Conservation (phyloP, 306 rosid genomes). For the Oxytropis ochrocephala region DNA sequence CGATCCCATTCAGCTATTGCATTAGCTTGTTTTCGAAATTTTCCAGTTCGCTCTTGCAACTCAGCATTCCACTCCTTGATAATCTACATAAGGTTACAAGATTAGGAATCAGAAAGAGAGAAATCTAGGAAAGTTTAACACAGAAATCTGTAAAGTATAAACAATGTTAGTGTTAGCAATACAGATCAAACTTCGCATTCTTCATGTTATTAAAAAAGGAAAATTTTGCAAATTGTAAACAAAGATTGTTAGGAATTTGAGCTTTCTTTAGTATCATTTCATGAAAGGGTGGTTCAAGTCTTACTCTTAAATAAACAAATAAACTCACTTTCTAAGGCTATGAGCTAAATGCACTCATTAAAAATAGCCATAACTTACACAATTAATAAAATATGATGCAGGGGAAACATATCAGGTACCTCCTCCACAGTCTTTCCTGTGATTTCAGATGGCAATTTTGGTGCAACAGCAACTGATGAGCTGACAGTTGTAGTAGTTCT, state of each 20-base stretch:
- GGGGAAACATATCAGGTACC: constrained; percentile 36
- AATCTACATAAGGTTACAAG: constrained; percentile 41
- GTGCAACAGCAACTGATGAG: constrained; percentile 43
- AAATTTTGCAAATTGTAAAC: neutral
- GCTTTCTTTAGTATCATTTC: neutral
- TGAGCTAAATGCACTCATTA: neutral
- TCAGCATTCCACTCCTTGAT: constrained; percentile 94
- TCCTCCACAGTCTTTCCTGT: constrained; percentile 95
- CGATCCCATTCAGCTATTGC: constrained; percentile 94
- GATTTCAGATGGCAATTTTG: constrained; percentile 88
- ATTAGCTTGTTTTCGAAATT: constrained; percentile 92
- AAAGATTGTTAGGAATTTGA: neutral
- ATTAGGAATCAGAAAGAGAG: constrained; percentile 1
- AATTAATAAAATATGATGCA: neutral
- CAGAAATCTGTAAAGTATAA: neutral
- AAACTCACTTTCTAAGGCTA: neutral
- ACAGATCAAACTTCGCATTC: neutral
- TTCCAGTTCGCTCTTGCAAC: constrained; percentile 93
- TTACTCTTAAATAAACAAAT: neutral
- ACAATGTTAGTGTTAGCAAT: constrained; percentile 1
- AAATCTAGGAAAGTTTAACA: neutral
- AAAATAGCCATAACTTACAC: neutral
- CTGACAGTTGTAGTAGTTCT: constrained; percentile 65
- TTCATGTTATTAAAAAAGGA: neutral
- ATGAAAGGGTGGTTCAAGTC: neutral